These are phyloP conservation scores for Silene coronaria DNA, from an alignment of 179 eudicot genomes.

Conservation along the genomic window DNA sequence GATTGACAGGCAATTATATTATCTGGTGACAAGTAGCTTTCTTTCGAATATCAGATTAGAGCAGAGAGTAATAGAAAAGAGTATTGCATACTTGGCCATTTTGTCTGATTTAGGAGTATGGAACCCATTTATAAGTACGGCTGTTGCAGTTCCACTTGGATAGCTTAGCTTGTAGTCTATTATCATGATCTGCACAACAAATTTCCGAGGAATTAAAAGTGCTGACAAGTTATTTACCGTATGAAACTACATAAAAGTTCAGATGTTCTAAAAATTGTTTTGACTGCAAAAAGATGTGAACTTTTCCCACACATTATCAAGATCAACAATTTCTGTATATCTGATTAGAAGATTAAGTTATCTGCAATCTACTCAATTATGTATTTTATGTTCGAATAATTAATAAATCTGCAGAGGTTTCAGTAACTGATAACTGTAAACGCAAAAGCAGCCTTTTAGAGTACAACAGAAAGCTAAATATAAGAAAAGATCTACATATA, in stretches of 20 bases:
- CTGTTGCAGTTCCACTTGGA: slow-evolving; percentile 96
- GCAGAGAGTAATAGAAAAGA: too few relatives aligned
- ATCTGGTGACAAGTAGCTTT: too few relatives aligned
- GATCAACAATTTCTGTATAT: neutral
- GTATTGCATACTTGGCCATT: slow-evolving; percentile 34
- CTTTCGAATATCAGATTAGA: too few relatives aligned
- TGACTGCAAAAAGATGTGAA: neutral
- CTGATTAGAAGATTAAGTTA: neutral
- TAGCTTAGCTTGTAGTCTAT: slow-evolving; percentile 74
- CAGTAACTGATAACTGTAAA: neutral
- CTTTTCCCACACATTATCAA: neutral
- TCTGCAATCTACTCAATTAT: neutral
- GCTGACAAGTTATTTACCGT: neutral
- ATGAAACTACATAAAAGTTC: neutral
- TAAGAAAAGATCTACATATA: neutral
- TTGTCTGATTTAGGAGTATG: slow-evolving; percentile 71
- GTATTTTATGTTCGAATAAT: neutral
- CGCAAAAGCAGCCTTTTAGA: neutral
- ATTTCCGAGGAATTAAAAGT: neutral
- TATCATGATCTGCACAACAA: slow-evolving; percentile 55
- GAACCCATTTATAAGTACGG: slow-evolving; percentile 82
- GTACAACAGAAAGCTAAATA: neutral
- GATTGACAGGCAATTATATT: too few relatives aligned
- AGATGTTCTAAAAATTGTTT: neutral
- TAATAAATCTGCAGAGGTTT: neutral